These are phyloP conservation scores for Coleophoma eucalyptorum DNA, from an alignment of 2,329 filamentous ascomycete genomes.

Conservation along the genomic window DNA sequence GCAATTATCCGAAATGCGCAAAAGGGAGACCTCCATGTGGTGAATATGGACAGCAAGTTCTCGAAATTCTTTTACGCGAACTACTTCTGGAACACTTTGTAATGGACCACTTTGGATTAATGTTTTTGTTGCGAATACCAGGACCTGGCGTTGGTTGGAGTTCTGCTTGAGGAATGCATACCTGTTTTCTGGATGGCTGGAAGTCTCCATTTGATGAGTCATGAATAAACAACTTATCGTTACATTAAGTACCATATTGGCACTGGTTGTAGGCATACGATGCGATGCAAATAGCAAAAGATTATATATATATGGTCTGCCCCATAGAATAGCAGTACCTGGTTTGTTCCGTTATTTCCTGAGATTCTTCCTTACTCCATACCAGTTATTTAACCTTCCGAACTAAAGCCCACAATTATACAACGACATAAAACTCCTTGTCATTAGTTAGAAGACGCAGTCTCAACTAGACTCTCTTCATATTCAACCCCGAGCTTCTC, in stretches of 20 bases:
- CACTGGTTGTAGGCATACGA: no score
- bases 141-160: conserved; percentile 3
- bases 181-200: not conserved
- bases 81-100: conserved; percentile 92
- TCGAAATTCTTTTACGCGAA: conserved; percentile 90
- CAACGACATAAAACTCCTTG: not conserved
- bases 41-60: conserved; percentile 92
- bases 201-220: not conserved
- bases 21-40: conserved; percentile 89
- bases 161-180: not conserved
- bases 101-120: conserved; percentile 21
- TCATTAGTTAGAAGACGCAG: conserved; percentile 1
- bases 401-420: no score
- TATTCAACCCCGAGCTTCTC: conserved; percentile 18
- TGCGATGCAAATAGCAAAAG: no score
- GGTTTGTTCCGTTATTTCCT: no score
- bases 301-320: no score
- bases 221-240: not conserved
- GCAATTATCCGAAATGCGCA: conserved; percentile 81
- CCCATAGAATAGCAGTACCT: no score
- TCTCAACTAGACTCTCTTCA: conserved; percentile 17
- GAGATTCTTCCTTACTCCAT: no score
- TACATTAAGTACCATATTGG: no score
- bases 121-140: conserved; percentile 6
- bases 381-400: no score